These are phyloP conservation scores for Lodderomyces elongisporus DNA, from an alignment of 1,139 yeast species.

Conservation along the genomic window DNA sequence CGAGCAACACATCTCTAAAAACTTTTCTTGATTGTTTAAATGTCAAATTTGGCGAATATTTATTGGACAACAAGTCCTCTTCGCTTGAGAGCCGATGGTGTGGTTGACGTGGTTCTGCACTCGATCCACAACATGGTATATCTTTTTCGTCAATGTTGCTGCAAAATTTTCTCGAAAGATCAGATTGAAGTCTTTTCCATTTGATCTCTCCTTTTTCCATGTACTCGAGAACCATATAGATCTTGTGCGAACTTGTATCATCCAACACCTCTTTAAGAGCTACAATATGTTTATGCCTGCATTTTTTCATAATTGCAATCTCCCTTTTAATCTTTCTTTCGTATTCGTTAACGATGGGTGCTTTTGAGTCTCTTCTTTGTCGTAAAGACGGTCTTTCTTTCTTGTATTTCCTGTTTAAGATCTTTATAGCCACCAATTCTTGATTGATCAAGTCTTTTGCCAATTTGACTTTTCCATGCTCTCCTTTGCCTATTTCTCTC, in stretches of 20 bases:
- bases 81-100: slow-evolving; percentile 12
- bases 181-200: slow-evolving; percentile 55
- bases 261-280: slow-evolving; percentile 84
- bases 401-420: slow-evolving; percentile 70
- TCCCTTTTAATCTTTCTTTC: slow-evolving; percentile 81
- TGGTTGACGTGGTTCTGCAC: slow-evolving; percentile 8
- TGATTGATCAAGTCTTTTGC: slow-evolving; percentile 70
- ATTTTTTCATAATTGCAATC: slow-evolving; percentile 93
- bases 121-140: slow-evolving; percentile 37
- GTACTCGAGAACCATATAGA: slow-evolving; percentile 86
- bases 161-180: slow-evolving; percentile 1
- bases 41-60: slow-evolving; percentile 55
- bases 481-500: slow-evolving; percentile 88
- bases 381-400: slow-evolving; percentile 51
- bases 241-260: slow-evolving; percentile 77
- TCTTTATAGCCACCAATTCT: slow-evolving; percentile 85
- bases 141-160: slow-evolving; percentile 12
- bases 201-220: slow-evolving; percentile 88
- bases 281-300: slow-evolving; percentile 88
- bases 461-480: slow-evolving; percentile 94
- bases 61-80: slow-evolving; percentile 37
- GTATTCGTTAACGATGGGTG: slow-evolving; percentile 23
- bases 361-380: slow-evolving; percentile 31
- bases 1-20: slow-evolving; percentile 81
- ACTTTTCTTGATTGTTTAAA: slow-evolving; percentile 64